phyloP scores from a whole-genome alignment of 2,329 filamentous ascomycete genomes.

The Dothidotthia symphoricarpi region DNA sequence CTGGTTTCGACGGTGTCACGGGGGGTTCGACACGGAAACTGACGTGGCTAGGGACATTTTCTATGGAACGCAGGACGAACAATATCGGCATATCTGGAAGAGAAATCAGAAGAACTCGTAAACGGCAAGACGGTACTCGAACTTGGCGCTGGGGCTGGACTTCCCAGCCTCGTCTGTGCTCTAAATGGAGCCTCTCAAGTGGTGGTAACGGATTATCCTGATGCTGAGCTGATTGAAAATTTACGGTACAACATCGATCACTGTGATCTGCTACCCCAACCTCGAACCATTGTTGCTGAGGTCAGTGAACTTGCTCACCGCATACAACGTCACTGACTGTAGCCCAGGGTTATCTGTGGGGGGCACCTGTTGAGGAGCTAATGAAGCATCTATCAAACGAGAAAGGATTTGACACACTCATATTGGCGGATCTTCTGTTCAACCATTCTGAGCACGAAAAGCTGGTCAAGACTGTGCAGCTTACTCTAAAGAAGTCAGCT shows the following conservation, averaged over 20 bases:
- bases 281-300: conserved; percentile 43
- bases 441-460: conserved; percentile 84
- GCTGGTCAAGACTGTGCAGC: conserved; percentile 68
- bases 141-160: conserved; percentile 81
- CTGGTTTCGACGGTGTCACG: neutral
- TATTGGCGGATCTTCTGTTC: conserved; percentile 87
- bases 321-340: conserved; percentile 7
- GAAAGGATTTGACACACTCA: conserved; percentile 70
- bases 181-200: conserved; percentile 64
- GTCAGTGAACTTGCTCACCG: conserved; percentile 15
- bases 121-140: conserved; percentile 72
- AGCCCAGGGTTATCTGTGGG: conserved; percentile 77
- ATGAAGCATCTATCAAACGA: conserved; percentile 55
- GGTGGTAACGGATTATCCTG: conserved; percentile 87
- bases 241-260: conserved; percentile 72
- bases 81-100: conserved; percentile 75
- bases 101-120: conserved; percentile 61
- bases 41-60: conserved; percentile 62
- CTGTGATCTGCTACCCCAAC: conserved; percentile 46
- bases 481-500: conserved; percentile 59
- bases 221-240: conserved; percentile 76
- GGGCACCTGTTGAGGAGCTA: conserved; percentile 60
- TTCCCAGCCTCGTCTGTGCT: conserved; percentile 77
- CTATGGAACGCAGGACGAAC: conserved; percentile 88
- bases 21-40: conserved; percentile 9